Evolutionary conservation across 2,329 filamentous ascomycete species (phyloP), one percentile per base, ranked within the genome.

Genomic region (Epichloe coenophiala): DNA sequence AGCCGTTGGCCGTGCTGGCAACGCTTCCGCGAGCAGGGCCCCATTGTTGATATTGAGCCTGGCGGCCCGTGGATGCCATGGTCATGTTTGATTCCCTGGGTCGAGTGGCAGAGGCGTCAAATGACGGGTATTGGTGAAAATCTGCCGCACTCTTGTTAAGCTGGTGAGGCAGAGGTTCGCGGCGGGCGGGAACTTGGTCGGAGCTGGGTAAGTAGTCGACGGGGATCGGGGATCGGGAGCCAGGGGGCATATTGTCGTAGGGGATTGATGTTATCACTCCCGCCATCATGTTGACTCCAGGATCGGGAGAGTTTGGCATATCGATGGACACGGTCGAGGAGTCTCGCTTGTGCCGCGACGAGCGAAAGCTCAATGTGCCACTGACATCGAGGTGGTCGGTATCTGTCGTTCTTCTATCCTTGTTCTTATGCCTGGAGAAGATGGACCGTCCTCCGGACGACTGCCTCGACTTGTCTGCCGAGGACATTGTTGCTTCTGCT

Each of bases 351-450:
- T 93, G 83, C 64, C 86, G 78, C 57, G 87, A 90, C 53, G 78
- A 80, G 62, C 83, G 80, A 61, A 84, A 88, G 57, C 78, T 77
- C 59, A 77, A 67, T 54, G 77, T 74, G 66, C 74, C 82, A 60
- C 74, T 70, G 48, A 79, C 75, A 58, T 84, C 81, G 60, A 78
- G 74, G 45, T 64, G 58, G 58, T 84, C 76, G 59, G 78, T 74
- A 65, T 80, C 78, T 55, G 73, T 68, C 60, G 75, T 74, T 64
- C 82, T 78, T 61, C 79, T 78, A 60, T 77, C 75, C 68, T 83
- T 87, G 68, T 94, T 85, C 71, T 88, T 93, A 70, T 83, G 86
- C 63, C 89, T 81, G 61, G 88, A 89, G 72, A 96, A 96, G 74
- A 96, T 88, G 55, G 84, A 88, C 64, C 82, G 84, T 62, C 76